A percentile compares a stretch with the other conserved stretches of the same genome.
phyloP scores from a whole-genome alignment of 129 eudicot genomes.

The Centaurea solstitialis region DNA sequence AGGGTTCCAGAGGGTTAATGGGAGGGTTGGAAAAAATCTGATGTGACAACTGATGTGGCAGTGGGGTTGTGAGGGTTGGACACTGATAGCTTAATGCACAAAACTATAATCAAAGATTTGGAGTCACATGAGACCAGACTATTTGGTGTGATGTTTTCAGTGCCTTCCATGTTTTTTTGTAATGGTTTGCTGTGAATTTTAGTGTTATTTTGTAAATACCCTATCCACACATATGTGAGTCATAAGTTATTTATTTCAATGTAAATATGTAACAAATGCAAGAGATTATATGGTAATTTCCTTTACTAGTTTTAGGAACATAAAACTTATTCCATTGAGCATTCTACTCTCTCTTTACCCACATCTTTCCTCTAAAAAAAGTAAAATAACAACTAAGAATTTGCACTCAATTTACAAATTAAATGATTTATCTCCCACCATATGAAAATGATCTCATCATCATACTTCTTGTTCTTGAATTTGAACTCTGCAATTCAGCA shows the following conservation, averaged over 20 bases:
- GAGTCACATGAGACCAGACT: too few species aligned
- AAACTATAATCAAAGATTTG: too few species aligned
- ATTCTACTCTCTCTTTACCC: neutral
- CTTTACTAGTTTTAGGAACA: neutral
- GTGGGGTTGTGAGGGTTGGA: too few species aligned
- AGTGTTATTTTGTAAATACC: too few species aligned
- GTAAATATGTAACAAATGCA: neutral
- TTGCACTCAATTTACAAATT: neutral
- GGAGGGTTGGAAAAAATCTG: too few species aligned
- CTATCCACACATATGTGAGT: too few species aligned
- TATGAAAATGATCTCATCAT: constrained; percentile 45
- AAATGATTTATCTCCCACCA: constrained; percentile 35
- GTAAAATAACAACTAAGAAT: neutral
- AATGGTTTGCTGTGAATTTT: too few species aligned
- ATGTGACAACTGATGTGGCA: too few species aligned
- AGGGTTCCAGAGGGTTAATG: too few species aligned
- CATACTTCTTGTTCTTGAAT: constrained; percentile 13
- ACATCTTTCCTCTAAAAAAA: neutral
- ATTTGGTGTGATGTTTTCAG: too few species aligned
- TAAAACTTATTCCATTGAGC: neutral
- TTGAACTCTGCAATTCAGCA: neutral
- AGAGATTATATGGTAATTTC: neutral
- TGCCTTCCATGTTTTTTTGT: too few species aligned
- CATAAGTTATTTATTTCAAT: neutral
- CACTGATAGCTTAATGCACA: too few species aligned